Conservation (phyloP, 257 asterid genomes). For the Solanum peruvianum region DNA sequence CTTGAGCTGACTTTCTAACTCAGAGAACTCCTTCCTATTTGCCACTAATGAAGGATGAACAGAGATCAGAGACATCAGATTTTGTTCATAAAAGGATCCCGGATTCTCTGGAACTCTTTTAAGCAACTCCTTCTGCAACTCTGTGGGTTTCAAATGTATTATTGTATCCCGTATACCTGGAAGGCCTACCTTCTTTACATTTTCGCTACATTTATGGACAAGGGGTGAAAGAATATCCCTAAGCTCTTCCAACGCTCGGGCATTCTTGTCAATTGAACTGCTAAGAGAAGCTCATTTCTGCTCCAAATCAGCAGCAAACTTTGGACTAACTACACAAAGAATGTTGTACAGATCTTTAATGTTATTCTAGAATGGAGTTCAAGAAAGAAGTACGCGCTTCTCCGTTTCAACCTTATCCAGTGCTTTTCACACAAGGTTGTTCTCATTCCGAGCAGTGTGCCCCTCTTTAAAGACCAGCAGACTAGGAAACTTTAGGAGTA, state of each 20-base stretch:
- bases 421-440: constrained; percentile 41
- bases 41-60: background rate
- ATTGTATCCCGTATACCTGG: constrained; percentile 46
- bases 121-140: constrained; percentile 24
- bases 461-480: constrained; percentile 66
- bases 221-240: constrained; percentile 37
- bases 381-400: constrained; percentile 55
- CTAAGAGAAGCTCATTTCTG: constrained; percentile 26
- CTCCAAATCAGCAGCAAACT: constrained; percentile 7
- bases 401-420: constrained; percentile 27
- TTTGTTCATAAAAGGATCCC: constrained; percentile 12
- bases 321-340: background rate
- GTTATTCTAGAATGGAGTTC: constrained; percentile 80
- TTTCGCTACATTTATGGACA: constrained; percentile 50
- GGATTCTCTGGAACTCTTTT: background rate
- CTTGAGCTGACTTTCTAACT: background rate
- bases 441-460: constrained; percentile 55
- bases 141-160: constrained; percentile 37
- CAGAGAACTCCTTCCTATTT: background rate
- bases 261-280: constrained; percentile 16
- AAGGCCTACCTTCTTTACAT: constrained; percentile 37
- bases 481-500: constrained; percentile 45
- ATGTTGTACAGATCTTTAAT: constrained; percentile 42
- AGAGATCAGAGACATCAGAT: background rate
- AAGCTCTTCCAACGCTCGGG: constrained; percentile 24